Evolutionary conservation across 1,284 basidiomycete species (phyloP), one percentile per base, ranked within the genome.

Genomic region (Tilletia indica): DNA sequence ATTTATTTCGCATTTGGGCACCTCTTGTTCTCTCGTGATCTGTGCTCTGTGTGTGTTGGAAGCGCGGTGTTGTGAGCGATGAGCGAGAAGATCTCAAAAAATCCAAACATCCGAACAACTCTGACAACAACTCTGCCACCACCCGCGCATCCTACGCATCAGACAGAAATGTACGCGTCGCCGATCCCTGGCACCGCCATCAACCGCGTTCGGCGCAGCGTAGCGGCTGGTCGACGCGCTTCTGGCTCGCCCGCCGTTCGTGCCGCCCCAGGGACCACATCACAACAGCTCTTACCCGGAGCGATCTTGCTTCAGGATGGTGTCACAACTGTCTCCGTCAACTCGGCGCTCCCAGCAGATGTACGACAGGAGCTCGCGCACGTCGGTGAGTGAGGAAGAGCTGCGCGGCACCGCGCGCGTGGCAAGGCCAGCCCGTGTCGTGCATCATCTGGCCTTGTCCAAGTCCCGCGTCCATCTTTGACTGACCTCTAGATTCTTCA

Each of bases 241-340:
- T 58, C 56, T 5, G 56, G n/a, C 56, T 58, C 56, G 56, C 16
- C 56, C 25, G 56, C 56, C 6, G 21, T 58, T 58, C 56, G 56
- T 12, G 16, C 56, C 14, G 11, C 21, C 6, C 11, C 56, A 58
- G 56, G n/a, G 34, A 25, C 56, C 4, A 31, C 56, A 34, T 8
- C 56, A 4, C 56, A 58, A 34, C 56, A 58, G 61, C 61, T 64
- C 61, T 19, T 19, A 9, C 61, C 61, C 16, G 79, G 79, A 0
- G 72, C 76, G 2, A 69, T 76, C 4, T 68, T 81, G 42, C 39
- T 77, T 2, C 70, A 74, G 34, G 79, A 81, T 45, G 76, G 76
- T 61, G 70, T 74, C 71, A 68, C 73, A 11, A 72, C 78, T 39
- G 77, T 80, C 12, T 75, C 79, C 3, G 74, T 76, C 9, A 77